These are phyloP conservation scores for Exophiala sp. DNA, from an alignment of 2,329 filamentous ascomycete species.

Conservation along the genomic window DNA sequence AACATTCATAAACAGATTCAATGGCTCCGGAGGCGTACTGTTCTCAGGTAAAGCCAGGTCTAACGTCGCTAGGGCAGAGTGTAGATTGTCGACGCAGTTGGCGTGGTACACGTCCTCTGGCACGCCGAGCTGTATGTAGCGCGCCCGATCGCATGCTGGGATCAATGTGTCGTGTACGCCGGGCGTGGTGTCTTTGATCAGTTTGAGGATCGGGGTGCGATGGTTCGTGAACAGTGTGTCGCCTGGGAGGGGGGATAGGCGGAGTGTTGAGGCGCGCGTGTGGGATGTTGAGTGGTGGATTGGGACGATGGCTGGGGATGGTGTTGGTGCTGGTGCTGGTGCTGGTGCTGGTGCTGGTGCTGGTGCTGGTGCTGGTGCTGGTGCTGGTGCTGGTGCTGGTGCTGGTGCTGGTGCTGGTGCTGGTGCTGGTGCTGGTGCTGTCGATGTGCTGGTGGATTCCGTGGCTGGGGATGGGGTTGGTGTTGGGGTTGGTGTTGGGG, in stretches of 20 bases:
- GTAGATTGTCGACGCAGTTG: slow-evolving; percentile 40
- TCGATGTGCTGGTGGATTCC: no score
- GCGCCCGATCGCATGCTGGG: slow-evolving; percentile 38
- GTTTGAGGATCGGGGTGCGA: slow-evolving; percentile 35
- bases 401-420: no score
- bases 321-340: neutral
- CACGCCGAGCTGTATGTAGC: slow-evolving; percentile 37
- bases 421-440: no score
- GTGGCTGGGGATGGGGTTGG: no score
- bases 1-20: slow-evolving; percentile 45
- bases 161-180: slow-evolving; percentile 40
- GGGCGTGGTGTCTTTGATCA: slow-evolving; percentile 36
- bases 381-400: no score
- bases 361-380: no score
- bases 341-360: slow-evolving; percentile 28
- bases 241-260: slow-evolving; percentile 30
- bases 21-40: slow-evolving; percentile 36
- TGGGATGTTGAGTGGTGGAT: slow-evolving; percentile 38
- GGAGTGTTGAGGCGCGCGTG: slow-evolving; percentile 33
- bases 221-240: slow-evolving; percentile 37
- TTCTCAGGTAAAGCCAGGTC: neutral
- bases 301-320: slow-evolving; percentile 5
- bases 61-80: slow-evolving; percentile 28
- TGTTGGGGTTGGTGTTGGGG: slow-evolving; percentile 27
- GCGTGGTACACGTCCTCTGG: slow-evolving; percentile 34